Evolutionary conservation across 2,329 filamentous ascomycete genomes (phyloP).

Genomic region (Paraconiothyrium brasiliense): DNA sequence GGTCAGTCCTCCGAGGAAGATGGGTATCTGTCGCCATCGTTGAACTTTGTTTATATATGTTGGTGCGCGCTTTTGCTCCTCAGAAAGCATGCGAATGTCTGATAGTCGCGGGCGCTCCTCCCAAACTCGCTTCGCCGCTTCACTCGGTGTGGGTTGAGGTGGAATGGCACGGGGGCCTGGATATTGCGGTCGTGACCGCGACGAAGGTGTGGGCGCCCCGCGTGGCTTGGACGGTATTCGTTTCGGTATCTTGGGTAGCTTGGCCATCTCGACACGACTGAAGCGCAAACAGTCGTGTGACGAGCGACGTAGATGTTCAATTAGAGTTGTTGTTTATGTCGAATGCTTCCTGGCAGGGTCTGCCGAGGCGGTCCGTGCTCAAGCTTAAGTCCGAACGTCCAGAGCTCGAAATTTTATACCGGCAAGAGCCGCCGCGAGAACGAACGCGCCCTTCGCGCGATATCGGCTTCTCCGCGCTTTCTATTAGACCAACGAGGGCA

Average conservation of each 20-base stretch:
- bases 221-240: constrained; percentile 31
- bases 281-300: not conserved
- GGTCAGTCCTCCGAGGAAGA: constrained; percentile 44
- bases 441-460: constrained; percentile 28
- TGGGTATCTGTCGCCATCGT: constrained; percentile 43
- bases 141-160: not conserved
- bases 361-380: not conserved
- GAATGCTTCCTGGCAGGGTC: constrained; percentile 24
- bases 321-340: constrained; percentile 23
- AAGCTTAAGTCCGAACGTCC: constrained; percentile 16
- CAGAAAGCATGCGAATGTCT: constrained; percentile 38
- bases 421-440: constrained; percentile 34
- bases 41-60: constrained; percentile 39
- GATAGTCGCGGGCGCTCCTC: constrained; percentile 34
- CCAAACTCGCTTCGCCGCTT: constrained; percentile 32
- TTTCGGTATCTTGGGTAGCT: constrained; percentile 42
- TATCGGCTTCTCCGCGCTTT: constrained; percentile 34
- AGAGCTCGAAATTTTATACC: constrained; percentile 24
- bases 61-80: constrained; percentile 37
- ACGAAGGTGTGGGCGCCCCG: constrained; percentile 25
- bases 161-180: constrained; percentile 11
- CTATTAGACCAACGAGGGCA: constrained; percentile 22
- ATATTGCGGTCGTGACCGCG: constrained; percentile 24
- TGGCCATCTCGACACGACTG: constrained; percentile 38
- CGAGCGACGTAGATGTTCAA: constrained; percentile 27